Conservation (phyloP, 2,329 filamentous ascomycete genomes). For the Calonectria naviculata region DNA sequence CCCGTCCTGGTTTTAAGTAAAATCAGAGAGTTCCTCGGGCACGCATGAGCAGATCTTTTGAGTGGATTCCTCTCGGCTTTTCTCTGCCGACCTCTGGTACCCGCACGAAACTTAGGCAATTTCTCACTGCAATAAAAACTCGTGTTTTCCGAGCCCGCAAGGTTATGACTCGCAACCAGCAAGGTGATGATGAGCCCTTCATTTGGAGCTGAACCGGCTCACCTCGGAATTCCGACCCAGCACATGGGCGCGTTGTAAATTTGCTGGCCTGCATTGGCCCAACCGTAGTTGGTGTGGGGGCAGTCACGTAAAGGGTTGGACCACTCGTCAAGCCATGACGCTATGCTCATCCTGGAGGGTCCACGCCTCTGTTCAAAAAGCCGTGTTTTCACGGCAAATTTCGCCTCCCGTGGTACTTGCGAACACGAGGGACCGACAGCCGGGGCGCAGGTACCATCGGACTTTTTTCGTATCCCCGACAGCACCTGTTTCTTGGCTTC, state of each 20-base stretch:
- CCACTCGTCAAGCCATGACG: not conserved
- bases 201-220: not conserved
- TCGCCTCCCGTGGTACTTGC: not conserved
- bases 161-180: not conserved
- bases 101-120: not conserved
- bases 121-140: not conserved
- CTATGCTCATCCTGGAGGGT: not conserved
- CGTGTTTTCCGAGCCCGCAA: not conserved
- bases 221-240: not conserved
- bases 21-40: conserved; percentile 11
- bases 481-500: not conserved
- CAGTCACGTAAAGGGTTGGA: not conserved
- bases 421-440: not conserved
- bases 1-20: conserved; percentile 19
- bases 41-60: not conserved
- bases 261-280: not conserved
- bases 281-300: not conserved
- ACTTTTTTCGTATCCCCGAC: conserved; percentile 12
- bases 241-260: not conserved
- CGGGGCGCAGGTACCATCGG: not conserved
- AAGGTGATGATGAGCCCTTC: not conserved
- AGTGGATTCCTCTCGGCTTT: not conserved
- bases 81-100: too few species aligned
- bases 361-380: not conserved
- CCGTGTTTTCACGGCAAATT: not conserved